These are phyloP conservation scores for Chlamydomonas sphaeroides DNA, from an alignment of 139 green algal species.

Conservation along the genomic window DNA sequence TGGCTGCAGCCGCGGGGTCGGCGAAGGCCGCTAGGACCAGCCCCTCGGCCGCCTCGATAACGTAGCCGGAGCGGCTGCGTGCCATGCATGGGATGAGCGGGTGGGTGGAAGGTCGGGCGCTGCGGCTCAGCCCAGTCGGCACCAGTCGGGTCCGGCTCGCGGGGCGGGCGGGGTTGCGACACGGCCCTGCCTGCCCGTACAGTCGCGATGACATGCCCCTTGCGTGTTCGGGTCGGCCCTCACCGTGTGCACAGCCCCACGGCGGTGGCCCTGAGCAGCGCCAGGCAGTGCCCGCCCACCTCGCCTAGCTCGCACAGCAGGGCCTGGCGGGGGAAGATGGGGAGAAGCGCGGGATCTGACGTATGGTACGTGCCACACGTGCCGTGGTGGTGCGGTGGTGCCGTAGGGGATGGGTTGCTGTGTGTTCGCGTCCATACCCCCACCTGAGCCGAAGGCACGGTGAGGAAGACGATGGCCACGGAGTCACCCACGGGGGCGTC, in stretches of 20 bases:
- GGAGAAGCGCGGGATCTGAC: neutral
- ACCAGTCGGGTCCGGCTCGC: no score
- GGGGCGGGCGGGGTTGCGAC: no score
- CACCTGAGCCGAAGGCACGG: neutral
- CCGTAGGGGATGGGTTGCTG: no score
- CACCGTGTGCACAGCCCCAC: neutral
- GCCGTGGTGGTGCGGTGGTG: no score
- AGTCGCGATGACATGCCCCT: no score
- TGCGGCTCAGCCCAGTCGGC: no score
- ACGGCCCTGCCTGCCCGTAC: no score
- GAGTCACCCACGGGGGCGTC: slow-evolving; percentile 2
- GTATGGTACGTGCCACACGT: neutral
- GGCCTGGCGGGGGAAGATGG: neutral
- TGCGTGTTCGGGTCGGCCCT: no score
- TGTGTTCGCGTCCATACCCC: neutral
- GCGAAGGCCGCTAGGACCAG: slow-evolving; percentile 31
- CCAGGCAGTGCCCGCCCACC: neutral
- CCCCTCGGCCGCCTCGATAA: slow-evolving; percentile 23
- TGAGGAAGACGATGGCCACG: slow-evolving; percentile 32
- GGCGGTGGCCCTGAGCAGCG: neutral
- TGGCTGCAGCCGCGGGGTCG: neutral
- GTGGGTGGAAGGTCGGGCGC: no score
- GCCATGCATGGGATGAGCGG: no score
- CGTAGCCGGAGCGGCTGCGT: slow-evolving; percentile 3
- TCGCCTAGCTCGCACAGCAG: neutral